Percentiles rank a stretch among this genome's conserved stretches.
These are phyloP conservation scores for Tulasnella sp. DNA, from an alignment of 768 basidiomycete species.

Conservation along the genomic window DNA sequence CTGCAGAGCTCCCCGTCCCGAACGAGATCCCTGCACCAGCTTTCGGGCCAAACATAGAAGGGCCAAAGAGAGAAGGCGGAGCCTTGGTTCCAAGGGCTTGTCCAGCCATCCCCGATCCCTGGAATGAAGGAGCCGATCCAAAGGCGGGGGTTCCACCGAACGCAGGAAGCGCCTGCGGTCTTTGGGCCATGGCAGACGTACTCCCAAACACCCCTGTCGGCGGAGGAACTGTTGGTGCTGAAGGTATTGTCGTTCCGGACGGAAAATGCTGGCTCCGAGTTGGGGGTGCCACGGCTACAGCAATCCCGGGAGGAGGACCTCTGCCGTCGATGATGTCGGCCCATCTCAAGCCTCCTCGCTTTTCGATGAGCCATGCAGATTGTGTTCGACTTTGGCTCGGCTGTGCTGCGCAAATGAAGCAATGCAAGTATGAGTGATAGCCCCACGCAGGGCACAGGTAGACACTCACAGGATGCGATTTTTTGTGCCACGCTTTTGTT, in stretches of 20 bases:
- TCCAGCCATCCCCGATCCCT: not conserved
- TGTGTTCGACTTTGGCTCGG: conserved; percentile 12
- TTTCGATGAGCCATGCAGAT: conserved; percentile 12
- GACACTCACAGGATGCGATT: not conserved
- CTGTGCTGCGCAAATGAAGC: not conserved
- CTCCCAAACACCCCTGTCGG: not conserved
- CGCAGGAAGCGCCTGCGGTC: not conserved
- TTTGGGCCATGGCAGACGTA: not conserved
- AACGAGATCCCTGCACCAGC: not conserved
- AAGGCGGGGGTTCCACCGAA: not conserved
- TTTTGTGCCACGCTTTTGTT: conserved; percentile 5
- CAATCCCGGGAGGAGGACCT: not conserved
- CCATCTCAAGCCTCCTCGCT: conserved; percentile 3
- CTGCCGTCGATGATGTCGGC: conserved; percentile 17
- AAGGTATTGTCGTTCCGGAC: not conserved
- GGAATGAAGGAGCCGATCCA: not conserved
- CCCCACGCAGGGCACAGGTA: not conserved
- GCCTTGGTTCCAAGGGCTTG: not conserved
- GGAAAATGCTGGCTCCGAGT: not conserved
- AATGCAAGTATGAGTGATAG: not conserved
- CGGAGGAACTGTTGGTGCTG: not conserved
- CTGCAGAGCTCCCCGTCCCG: not conserved
- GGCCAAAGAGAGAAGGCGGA: not conserved
- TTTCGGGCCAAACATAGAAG: not conserved
- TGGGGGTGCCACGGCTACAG: not conserved